Evolutionary conservation across 2,329 filamentous ascomycete genomes (phyloP).

Genomic region (Trichoderma afroharzianum): DNA sequence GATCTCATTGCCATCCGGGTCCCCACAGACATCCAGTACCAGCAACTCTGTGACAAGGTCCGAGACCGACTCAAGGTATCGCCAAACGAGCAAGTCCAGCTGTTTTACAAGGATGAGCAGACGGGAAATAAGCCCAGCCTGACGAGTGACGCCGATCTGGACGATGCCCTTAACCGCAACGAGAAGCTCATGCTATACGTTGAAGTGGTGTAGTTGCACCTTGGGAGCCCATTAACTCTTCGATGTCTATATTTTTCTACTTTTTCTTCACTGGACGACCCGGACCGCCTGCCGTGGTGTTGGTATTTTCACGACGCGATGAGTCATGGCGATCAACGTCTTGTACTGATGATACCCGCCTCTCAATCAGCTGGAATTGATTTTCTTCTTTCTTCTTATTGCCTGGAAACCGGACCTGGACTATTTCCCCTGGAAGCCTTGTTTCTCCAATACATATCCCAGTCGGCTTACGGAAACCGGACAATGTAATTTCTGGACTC

Average conservation of each 20-base stretch:
- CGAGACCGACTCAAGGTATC: conserved; percentile 76
- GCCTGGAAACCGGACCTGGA: background rate
- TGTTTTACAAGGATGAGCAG: conserved; percentile 83
- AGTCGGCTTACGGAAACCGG: background rate
- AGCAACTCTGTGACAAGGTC: conserved; percentile 78
- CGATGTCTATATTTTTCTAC: conserved; percentile 13
- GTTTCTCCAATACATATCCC: background rate
- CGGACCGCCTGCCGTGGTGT: background rate
- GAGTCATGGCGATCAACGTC: background rate
- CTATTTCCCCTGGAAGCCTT: background rate
- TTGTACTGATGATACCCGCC: conserved; percentile 15
- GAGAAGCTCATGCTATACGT: conserved; percentile 81
- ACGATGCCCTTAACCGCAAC: conserved; percentile 75
- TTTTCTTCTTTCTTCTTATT: background rate
- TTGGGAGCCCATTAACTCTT: conserved; percentile 5
- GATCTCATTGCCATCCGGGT: conserved; percentile 91
- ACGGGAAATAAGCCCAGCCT: conserved; percentile 72
- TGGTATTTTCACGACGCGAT: conserved; percentile 6
- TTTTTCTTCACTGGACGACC: background rate
- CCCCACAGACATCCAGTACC: conserved; percentile 72
- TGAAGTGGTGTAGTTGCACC: conserved; percentile 44
- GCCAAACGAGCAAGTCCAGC: conserved; percentile 64
- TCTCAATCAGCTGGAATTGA: background rate
- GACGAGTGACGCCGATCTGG: conserved; percentile 75
- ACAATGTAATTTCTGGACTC: background rate